Base-by-base conservation (phyloP, 2,329 filamentous ascomycete genomes). In the Apiospora malaysiana region DNA sequence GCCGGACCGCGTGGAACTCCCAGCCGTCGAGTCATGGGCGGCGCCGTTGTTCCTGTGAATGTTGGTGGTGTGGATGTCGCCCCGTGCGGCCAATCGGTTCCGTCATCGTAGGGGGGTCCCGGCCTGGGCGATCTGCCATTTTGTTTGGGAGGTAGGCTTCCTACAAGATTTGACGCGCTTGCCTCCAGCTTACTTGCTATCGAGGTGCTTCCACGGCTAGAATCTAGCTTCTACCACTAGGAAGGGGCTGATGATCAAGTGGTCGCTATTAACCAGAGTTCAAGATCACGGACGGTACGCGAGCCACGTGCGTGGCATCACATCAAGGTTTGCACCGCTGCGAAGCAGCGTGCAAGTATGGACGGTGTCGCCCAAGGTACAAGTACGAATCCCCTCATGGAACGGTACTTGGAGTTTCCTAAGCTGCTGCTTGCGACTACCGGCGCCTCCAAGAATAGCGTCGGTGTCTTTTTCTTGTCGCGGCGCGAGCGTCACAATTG, bases 241-340 rank as follows among this genome's bases (percentile, higher is more conserved):
- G 42, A 45, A 45, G 51, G 25, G 27, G n/a, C 51, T 63, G 56
- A 63, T 63, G 18, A 40, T 45, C 12, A 14, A 27, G 25, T n/a
- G 56, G 32, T 23, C 32, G 56, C 32, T 63, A n/a, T n/a, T 32
- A n/a, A 10, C 32, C 56, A 63, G 16, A 63, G 56, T 63, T 23
- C 27, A 23, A 63, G 27, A 63, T 63, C 56, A 63, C 56, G n/a
- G 56, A 40, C 56, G 37, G 56, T 32, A 10, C 56, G 56, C 56
- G 56, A 40, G n/a, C 56, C 56, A 63, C 56, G 56, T 63, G 56
- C 56, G 56, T 40, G 56, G 23, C 27, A 40, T 32, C 32, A 40
- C 56, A 63, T 63, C 16, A 63, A 63, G 56, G 56, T 63, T 63
- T 63, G 56, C 56, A 40, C 56, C 56, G 32, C 21, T 63, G 56